Evolutionary conservation across 2,329 filamentous ascomycete genomes (phyloP).

Genomic region (Teratosphaeria zuluensis): DNA sequence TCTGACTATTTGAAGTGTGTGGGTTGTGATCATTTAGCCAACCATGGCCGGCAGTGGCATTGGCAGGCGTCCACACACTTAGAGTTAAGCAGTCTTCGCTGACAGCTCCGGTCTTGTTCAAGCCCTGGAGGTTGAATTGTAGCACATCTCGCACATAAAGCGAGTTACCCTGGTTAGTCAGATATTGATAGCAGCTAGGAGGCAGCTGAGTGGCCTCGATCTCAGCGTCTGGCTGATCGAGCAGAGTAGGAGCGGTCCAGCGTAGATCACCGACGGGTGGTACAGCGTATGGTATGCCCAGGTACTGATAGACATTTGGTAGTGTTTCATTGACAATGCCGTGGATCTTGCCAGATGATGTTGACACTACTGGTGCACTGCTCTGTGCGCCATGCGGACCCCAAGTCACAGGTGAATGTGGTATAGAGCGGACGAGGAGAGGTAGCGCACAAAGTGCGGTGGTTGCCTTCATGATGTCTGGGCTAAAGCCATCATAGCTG

Average conservation of each 20-base stretch:
- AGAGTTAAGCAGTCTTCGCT: conserved; percentile 40
- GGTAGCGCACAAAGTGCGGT: neutral
- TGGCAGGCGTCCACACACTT: conserved; percentile 36
- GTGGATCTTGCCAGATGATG: conserved; percentile 7
- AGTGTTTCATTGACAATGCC: conserved; percentile 7
- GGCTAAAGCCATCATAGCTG: neutral
- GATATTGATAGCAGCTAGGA: conserved; percentile 20
- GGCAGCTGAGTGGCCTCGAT: conserved; percentile 17
- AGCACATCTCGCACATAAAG: conserved; percentile 19
- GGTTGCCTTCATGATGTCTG: neutral
- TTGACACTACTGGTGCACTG: neutral
- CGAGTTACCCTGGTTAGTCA: conserved; percentile 9
- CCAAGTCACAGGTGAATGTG: neutral
- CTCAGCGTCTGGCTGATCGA: conserved; percentile 11
- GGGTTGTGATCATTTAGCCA: neutral
- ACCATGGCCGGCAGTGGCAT: neutral
- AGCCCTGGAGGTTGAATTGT: conserved; percentile 21
- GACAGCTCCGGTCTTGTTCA: conserved; percentile 19
- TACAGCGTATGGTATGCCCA: conserved; percentile 17
- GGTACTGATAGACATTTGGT: conserved; percentile 11
- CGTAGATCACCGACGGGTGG: conserved; percentile 15
- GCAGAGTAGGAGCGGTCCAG: conserved; percentile 12
- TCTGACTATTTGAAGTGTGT: neutral
- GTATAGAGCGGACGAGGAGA: neutral
- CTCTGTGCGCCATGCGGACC: neutral